Percentiles rank a stretch among this genome's conserved stretches.
Evolutionary conservation across 208 protist genomes (phyloP).

Genomic region (Wallacemonas sp.): DNA sequence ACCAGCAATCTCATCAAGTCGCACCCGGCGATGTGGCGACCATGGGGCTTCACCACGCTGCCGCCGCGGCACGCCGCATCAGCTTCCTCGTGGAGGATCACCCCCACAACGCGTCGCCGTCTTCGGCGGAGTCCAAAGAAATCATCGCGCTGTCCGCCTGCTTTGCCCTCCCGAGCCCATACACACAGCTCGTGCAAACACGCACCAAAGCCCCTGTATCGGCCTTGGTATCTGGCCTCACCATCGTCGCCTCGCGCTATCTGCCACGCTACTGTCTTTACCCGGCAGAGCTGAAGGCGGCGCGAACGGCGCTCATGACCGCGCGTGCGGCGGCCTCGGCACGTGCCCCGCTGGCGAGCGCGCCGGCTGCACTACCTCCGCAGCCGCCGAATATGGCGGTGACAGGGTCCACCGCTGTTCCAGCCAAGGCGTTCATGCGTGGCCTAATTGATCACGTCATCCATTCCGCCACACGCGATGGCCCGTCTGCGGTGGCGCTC

Average conservation of each 20-base stretch:
- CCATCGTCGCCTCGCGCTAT: conserved; percentile 17
- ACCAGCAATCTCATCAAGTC: not conserved
- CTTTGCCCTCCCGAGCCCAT: conserved; percentile 51
- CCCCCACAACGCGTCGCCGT: conserved; percentile 11
- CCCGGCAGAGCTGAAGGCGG: conserved; percentile 11
- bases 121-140: conserved; percentile 37
- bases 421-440: conserved; percentile 18
- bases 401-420: not conserved
- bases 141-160: conserved; percentile 36
- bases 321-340: not conserved
- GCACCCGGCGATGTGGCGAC: not conserved
- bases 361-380: not conserved
- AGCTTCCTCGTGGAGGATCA: conserved; percentile 27
- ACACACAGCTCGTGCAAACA: conserved; percentile 48
- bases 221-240: not conserved
- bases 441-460: conserved; percentile 25
- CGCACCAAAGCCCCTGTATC: not conserved
- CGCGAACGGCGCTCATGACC: not conserved
- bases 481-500: conserved; percentile 26
- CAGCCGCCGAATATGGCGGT: not conserved
- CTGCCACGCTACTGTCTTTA: conserved; percentile 22
- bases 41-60: conserved; percentile 38
- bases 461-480: not conserved
- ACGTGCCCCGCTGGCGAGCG: not conserved
- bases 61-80: conserved; percentile 48